phyloP scores from a whole-genome alignment of 257 asterid species.

The Eustoma russellianum region DNA sequence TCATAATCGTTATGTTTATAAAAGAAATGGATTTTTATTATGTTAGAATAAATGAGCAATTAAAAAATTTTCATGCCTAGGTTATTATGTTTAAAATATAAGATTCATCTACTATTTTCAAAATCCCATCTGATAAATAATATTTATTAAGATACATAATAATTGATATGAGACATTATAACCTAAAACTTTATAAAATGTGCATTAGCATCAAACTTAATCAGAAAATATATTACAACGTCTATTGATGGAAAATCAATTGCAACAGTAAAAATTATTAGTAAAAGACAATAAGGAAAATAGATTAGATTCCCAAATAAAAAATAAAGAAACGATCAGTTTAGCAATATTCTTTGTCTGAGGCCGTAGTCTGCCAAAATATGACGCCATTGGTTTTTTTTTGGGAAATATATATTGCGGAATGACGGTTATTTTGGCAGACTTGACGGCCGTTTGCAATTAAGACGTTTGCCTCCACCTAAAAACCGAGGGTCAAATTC shows the following conservation, averaged over 20 bases:
- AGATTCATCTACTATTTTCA: no score
- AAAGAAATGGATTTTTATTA: no score
- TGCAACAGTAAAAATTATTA: neutral
- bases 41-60: no score
- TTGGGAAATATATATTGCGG: slow-evolving; percentile 6
- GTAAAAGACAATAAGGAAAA: neutral
- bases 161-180: no score
- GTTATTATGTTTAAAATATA: no score
- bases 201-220: slow-evolving; percentile 6
- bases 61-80: no score
- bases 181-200: no score
- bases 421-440: slow-evolving; percentile 39
- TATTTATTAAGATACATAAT: no score
- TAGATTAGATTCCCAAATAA: no score
- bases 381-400: slow-evolving; percentile 32
- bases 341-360: slow-evolving; percentile 16
- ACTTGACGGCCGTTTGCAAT: slow-evolving; percentile 32
- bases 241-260: no score
- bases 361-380: slow-evolving; percentile 56
- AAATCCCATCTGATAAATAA: no score
- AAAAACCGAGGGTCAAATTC: neutral
- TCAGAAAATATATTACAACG: neutral
- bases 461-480: neutral
- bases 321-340: slow-evolving; percentile 7
- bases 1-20: no score